Conservation (phyloP, 345 rosid species). For the Camelina neglecta region DNA sequence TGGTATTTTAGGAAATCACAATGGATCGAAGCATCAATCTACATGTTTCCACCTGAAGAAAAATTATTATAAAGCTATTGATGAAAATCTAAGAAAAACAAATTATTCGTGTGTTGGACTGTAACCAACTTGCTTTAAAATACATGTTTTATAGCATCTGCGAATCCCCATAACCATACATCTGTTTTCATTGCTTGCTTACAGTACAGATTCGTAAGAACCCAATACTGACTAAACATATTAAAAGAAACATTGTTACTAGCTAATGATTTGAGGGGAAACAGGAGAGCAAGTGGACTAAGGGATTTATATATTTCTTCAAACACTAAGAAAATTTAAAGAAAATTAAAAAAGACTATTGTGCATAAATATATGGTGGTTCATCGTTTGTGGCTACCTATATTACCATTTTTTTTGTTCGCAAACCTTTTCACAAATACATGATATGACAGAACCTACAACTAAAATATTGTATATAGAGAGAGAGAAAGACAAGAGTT, state of each 20-base stretch:
- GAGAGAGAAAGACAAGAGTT: neutral
- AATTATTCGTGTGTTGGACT: constrained; percentile 25
- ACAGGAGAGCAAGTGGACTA: constrained; percentile 24
- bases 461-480: neutral
- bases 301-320: neutral
- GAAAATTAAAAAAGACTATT: neutral
- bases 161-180: constrained; percentile 19
- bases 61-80: neutral
- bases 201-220: constrained; percentile 38
- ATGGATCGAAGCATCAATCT: constrained; percentile 10
- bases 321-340: neutral
- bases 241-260: constrained; percentile 13
- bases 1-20: constrained; percentile 1
- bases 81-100: neutral
- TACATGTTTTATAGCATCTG: neutral
- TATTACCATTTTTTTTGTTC: neutral
- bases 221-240: constrained; percentile 31
- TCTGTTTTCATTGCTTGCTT: constrained; percentile 33
- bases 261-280: neutral
- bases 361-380: constrained; percentile 15
- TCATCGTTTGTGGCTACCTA: constrained; percentile 26
- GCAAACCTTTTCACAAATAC: constrained; percentile 1
- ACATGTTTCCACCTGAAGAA: constrained; percentile 10
- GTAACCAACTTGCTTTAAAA: constrained; percentile 7
- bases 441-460: constrained; percentile 29